These are phyloP conservation scores for Gossypium raimondii DNA, from an alignment of 345 rosid species.

Conservation along the genomic window DNA sequence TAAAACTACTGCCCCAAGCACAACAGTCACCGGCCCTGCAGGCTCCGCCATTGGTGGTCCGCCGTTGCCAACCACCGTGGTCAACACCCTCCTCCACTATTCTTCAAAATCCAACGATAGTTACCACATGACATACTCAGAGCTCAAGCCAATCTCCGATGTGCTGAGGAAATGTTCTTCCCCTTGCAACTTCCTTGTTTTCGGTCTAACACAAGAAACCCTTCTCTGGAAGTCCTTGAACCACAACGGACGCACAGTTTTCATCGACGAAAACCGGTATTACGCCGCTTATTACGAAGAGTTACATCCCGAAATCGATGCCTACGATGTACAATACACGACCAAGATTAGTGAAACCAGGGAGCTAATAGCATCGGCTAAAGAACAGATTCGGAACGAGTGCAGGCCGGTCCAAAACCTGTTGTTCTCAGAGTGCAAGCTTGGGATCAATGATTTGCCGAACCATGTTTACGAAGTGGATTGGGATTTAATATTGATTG, in stretches of 20 bases:
- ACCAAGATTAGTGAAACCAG: constrained; percentile 58
- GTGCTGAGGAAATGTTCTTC: constrained; percentile 70
- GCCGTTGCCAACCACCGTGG: constrained; percentile 50
- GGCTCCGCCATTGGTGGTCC: constrained; percentile 26
- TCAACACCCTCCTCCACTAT: constrained; percentile 83
- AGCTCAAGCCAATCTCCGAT: constrained; percentile 78
- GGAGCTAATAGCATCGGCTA: constrained; percentile 53
- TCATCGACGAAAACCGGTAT: constrained; percentile 86
- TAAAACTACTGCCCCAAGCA: constrained; percentile 22
- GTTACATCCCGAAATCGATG: constrained; percentile 84
- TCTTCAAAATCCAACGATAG: constrained; percentile 68
- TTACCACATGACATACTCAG: constrained; percentile 68
- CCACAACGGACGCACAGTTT: constrained; percentile 82
- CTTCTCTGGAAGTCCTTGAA: constrained; percentile 91
- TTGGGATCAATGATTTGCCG: constrained; percentile 83
- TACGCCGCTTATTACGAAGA: constrained; percentile 93
- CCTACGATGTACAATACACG: constrained; percentile 90
- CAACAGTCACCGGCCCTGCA: constrained; percentile 20
- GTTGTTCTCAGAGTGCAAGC: constrained; percentile 78
- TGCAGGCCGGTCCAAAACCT: constrained; percentile 92
- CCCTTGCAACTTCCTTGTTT: constrained; percentile 84
- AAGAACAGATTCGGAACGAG: constrained; percentile 56
- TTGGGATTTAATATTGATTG: constrained; percentile 92
- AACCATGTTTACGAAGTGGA: constrained; percentile 90
- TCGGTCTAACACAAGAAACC: constrained; percentile 89